These are phyloP conservation scores for Gymnopilus dilepis DNA, from an alignment of 768 basidiomycete species.

Conservation along the genomic window DNA sequence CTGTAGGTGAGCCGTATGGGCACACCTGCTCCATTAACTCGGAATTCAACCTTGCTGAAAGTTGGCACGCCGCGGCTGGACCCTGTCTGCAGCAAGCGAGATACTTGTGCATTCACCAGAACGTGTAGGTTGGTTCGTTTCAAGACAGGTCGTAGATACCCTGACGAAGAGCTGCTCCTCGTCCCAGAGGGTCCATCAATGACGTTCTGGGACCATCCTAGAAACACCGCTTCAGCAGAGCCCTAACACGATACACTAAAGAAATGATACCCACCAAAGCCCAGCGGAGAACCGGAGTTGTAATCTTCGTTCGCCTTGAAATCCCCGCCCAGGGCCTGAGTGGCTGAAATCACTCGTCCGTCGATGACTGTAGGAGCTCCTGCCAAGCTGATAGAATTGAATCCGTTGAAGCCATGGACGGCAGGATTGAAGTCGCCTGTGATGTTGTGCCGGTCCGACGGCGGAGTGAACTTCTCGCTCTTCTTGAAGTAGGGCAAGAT, in stretches of 20 bases:
- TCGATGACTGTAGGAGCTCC: conserved; percentile 24
- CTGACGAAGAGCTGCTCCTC: conserved; percentile 25
- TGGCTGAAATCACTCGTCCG: conserved; percentile 26
- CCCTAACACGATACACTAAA: background rate
- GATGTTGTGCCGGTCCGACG: conserved; percentile 22
- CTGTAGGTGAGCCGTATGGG: background rate
- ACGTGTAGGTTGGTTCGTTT: conserved; percentile 26
- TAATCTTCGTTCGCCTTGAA: conserved; percentile 41
- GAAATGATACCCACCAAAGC: conserved; percentile 16
- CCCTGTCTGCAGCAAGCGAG: conserved; percentile 15
- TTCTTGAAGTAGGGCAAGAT: conserved; percentile 33
- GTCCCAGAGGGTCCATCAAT: conserved; percentile 17
- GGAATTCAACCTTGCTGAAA: conserved; percentile 17
- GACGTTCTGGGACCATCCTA: conserved; percentile 23
- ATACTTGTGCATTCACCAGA: conserved; percentile 21
- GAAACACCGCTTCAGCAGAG: background rate
- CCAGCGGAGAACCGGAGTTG: conserved; percentile 26
- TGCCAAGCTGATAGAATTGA: conserved; percentile 22
- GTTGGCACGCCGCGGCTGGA: background rate
- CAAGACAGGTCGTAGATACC: conserved; percentile 20
- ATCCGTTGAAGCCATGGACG: conserved; percentile 25
- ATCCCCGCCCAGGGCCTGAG: conserved; percentile 28
- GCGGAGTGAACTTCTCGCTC: conserved; percentile 24
- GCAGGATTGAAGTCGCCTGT: conserved; percentile 25
- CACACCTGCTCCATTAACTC: conserved; percentile 7